Base-by-base conservation (phyloP, 768 basidiomycete genomes). In the Cystobasidium ongulense region DNA sequence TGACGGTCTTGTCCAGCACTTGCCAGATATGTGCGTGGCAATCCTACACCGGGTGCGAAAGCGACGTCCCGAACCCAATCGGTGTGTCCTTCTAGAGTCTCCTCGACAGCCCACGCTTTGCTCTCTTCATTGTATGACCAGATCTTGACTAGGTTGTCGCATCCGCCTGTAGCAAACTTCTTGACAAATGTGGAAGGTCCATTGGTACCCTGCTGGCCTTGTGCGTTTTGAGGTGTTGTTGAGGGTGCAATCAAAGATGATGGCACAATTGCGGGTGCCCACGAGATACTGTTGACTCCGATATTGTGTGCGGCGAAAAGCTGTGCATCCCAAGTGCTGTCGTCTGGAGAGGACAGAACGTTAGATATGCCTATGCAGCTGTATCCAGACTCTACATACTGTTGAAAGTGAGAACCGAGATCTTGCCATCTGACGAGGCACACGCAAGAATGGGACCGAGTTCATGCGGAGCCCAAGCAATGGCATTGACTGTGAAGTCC, bases 31-130 rank as follows among this genome's bases (percentile, higher is more conserved):
- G 88, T 90, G 75, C 92, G 86, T 0, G 95, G 92, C 18, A 98
- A 85, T 0, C 96, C 96, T 75, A 97, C 94, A 77, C 92, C 96
- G 0, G 96, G 95, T 0, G 94, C 94, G 93, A 94, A 98, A 0
- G 95, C 91, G n/a, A 97, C 94, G 80, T 98, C 95, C 59, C 95
- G 86, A 25, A 99, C 94, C 95, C 95, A 99, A 81, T 99, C 95
- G 0, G 89, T 86, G 81, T 99, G 95, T 0, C 92, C 93, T 63
- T 91, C 90, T 27, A 99, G 86, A 0, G 85, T 87, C 78, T 95
- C 93, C 74, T 79, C 94, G 78, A 92, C 91, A 17, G 86, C 85
- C 92, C 94, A 97, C 8, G 90, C 87, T 81, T 93, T 89, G 10
- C 88, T 85, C 65, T 91, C 89, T 66, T 94, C 91, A 75, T 88